Percentiles rank a stretch among this genome's conserved stretches.
Conservation (phyloP, 1,284 basidiomycete genomes). For the Gymnopus androsaceus region DNA sequence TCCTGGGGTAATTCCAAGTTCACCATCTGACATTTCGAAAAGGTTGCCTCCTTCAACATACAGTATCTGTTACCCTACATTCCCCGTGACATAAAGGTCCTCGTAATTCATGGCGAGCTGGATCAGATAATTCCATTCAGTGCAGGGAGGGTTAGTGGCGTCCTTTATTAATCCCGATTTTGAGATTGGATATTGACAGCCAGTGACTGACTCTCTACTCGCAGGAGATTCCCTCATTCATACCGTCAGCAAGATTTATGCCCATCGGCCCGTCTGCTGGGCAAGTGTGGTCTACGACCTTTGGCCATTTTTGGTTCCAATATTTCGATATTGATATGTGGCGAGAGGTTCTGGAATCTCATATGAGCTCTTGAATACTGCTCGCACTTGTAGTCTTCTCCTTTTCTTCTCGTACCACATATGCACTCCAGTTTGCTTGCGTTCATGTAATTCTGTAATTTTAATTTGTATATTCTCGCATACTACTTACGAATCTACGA, state of each 20-base stretch:
- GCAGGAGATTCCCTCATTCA: slow-evolving; percentile 28
- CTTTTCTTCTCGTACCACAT: no score
- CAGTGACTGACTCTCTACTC: background rate
- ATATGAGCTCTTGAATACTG: slow-evolving; percentile 23
- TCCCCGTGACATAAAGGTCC: slow-evolving; percentile 32
- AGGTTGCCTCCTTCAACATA: slow-evolving; percentile 40
- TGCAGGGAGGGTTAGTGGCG: slow-evolving; percentile 32
- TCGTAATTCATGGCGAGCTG: slow-evolving; percentile 44
- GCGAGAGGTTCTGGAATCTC: slow-evolving; percentile 41
- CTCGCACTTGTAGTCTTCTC: background rate
- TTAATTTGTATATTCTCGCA: background rate
- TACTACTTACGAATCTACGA: background rate
- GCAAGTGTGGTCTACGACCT: slow-evolving; percentile 37
- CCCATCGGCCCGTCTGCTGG: slow-evolving; percentile 35
- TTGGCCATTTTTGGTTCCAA: slow-evolving; percentile 49
- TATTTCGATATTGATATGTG: slow-evolving; percentile 45
- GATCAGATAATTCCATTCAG: slow-evolving; percentile 40
- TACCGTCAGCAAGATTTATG: slow-evolving; percentile 39
- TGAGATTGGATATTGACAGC: no score
- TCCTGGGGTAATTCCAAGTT: background rate
- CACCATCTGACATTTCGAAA: background rate
- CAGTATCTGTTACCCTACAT: slow-evolving; percentile 32
- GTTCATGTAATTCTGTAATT: background rate
- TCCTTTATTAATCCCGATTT: slow-evolving; percentile 2
- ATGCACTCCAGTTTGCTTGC: no score